These are phyloP conservation scores for Rhizoctonia solani DNA, from an alignment of 1,284 basidiomycete species.

Conservation along the genomic window DNA sequence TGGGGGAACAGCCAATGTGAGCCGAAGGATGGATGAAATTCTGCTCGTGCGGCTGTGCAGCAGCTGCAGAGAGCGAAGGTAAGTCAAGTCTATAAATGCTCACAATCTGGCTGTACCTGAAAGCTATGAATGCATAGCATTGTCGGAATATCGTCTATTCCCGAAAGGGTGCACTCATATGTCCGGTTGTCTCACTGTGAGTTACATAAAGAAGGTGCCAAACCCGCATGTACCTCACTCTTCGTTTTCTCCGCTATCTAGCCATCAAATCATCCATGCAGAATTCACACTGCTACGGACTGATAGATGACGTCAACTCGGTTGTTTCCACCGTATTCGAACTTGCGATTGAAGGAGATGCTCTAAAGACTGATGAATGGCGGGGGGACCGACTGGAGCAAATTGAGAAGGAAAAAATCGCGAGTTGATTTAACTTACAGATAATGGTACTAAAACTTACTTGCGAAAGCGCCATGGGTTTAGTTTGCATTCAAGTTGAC, in stretches of 20 bases:
- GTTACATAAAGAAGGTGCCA: neutral
- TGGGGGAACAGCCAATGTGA: neutral
- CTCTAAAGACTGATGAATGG: neutral
- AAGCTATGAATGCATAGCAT: neutral
- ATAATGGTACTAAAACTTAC: too few relatives aligned
- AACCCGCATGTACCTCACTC: neutral
- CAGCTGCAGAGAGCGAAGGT: constrained; percentile 13
- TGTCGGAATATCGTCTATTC: neutral
- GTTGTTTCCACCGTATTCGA: neutral
- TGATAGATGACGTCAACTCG: neutral
- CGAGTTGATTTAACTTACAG: neutral
- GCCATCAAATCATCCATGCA: constrained; percentile 3
- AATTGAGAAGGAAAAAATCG: neutral
- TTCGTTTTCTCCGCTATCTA: neutral
- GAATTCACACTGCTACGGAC: neutral
- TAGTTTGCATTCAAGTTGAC: neutral
- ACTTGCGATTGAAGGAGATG: neutral
- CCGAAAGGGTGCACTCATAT: neutral
- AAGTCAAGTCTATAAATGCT: neutral
- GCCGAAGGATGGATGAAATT: constrained; percentile 20
- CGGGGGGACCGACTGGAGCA: neutral
- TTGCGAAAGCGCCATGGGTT: too few relatives aligned
- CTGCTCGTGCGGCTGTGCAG: constrained; percentile 17
- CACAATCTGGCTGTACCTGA: neutral
- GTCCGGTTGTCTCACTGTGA: constrained; percentile 2